Evolutionary conservation across 2,329 filamentous ascomycete species (phyloP), one percentile per base, ranked within the genome.

Genomic region (Neoarthrinium moseri): DNA sequence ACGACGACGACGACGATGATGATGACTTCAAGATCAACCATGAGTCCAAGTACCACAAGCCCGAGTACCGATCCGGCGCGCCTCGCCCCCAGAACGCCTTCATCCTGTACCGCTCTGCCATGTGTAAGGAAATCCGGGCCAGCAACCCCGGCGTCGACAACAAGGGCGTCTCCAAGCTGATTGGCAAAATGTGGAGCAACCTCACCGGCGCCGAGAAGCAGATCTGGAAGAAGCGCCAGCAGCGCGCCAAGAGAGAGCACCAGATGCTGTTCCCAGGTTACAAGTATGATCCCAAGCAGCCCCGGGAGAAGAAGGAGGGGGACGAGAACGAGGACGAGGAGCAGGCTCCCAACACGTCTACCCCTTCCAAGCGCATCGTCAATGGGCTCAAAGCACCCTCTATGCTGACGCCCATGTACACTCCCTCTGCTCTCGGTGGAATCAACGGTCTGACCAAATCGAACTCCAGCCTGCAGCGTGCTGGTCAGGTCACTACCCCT

Each of bases 61-160:
- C 6, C 4, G 17, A 21, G 10, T 30, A 45, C n/a, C 33, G 35
- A 21, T 45, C 42, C 11, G 26, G 33, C 7, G 34, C 26, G 6
- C 43, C 43, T 15, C 43, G 43, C 4, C 43, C 43, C 17, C 34
- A 38, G 18, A 45, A 45, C 26, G 24, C 26, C 11, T 45, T 45
- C 26, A 39, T 45, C 11, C 43, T 45, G 5, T 45, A n/a, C 18
- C 33, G 43, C 13, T 4, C 18, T 5, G 2, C 18, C 15, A 23
- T 30, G 18, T 26, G 15, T 13, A 39, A 45, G 24, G 24, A 29
- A 5, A 17, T 39, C 24, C 30, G 23, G 20, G 23, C 5, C 6
- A 8, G 23, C 11, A 21, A 39, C 17, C 23, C 22, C 17, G 11
- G 22, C 6, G 12, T 45, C 20, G 13, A 13, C 2, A 45, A 39